Evolutionary conservation across 169 alveolate species (phyloP), one percentile per base, ranked within the genome.

Genomic region (Babesia microti): DNA sequence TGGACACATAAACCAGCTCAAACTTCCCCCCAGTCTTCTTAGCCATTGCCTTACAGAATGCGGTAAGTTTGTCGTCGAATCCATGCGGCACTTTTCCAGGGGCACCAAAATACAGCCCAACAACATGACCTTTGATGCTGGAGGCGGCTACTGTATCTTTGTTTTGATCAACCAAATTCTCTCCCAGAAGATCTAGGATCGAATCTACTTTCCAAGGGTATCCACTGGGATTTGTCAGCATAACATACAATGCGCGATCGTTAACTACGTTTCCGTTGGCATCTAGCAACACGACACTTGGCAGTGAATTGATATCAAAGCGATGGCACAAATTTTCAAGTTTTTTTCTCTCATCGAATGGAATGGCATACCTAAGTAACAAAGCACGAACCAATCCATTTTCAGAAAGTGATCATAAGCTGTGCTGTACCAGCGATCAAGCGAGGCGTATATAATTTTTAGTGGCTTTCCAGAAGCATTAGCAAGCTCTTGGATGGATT

Each of bases 371-470:
- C n/a, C n/a, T n/a, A n/a, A n/a, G n/a, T n/a, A n/a, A n/a, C n/a
- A n/a, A n/a, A n/a, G n/a, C n/a, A n/a, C n/a, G n/a, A n/a, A n/a
- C 57, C 72, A 65, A 3, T 68, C 70, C 57, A 55, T 46, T 26
- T 56, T 58, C 26, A 37, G 45, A 36, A 55, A 65, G 41, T 41
- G 54, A 24, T 65, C 76, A 1, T 40, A 48, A 14, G 47, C 57
- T 7, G 28, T 56, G 15, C 36, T 58, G 39, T 32, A 36, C 35
- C 42, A 47, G 22, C 23, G 41, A 30, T 55, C 66, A 33, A 65
- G 36, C 36, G 48, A 44, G 12, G 55, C 65, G 41, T 51, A 43
- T 5, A 65, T 70, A 6, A 65, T 56, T 22, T 56, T 59, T 43
- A 65, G 45, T 23, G 44, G 53, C 33, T 53, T 49, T 11, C 76